phyloP scores from a whole-genome alignment of 345 rosid genomes.

The Ailanthus altissimus region DNA sequence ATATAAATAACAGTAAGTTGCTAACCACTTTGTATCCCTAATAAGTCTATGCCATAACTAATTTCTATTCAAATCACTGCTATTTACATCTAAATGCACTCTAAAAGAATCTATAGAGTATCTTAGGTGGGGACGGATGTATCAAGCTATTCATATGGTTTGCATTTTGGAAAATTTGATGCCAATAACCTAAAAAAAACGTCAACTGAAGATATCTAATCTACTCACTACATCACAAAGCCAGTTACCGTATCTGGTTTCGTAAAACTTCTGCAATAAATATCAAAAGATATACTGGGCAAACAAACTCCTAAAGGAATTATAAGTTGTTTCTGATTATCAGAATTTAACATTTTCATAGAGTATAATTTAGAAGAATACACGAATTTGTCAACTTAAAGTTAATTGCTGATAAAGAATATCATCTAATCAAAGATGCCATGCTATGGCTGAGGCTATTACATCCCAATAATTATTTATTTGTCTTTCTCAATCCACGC shows the following conservation, averaged over 20 bases:
- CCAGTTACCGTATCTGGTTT: no score
- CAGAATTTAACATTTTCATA: neutral
- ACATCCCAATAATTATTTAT: neutral
- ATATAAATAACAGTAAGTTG: neutral
- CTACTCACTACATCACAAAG: no score
- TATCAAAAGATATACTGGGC: no score
- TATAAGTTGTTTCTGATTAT: neutral
- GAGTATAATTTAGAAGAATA: neutral
- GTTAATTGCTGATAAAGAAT: neutral
- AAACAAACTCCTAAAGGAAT: neutral
- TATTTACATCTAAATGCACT: neutral
- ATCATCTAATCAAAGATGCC: neutral
- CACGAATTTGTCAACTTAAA: neutral
- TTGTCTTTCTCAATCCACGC: neutral
- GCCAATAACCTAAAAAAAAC: no score
- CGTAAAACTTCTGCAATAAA: no score
- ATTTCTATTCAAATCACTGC: neutral
- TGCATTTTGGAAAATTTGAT: no score
- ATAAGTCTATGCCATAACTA: neutral
- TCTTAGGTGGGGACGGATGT: neutral
- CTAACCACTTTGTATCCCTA: neutral
- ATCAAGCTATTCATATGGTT: neutral
- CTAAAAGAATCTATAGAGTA: neutral
- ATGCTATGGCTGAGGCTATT: neutral
- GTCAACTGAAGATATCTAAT: no score